Evolutionary conservation across 495 filamentous ascomycete genomes (phyloP).

Genomic region (Cudoniella acicularis): DNA sequence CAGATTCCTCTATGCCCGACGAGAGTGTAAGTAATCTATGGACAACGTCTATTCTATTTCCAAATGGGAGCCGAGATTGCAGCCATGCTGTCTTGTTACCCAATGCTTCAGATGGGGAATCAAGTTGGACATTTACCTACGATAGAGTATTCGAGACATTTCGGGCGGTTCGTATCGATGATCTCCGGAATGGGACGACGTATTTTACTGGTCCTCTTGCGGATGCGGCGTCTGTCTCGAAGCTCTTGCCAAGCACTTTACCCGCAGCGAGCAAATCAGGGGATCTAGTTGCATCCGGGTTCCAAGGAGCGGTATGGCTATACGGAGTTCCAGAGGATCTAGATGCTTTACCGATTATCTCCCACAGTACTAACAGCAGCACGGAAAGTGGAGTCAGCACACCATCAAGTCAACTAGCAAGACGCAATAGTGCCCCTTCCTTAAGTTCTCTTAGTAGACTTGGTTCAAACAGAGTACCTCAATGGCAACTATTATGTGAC

Average conservation of each 20-base stretch:
- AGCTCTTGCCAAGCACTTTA: conserved; percentile 59
- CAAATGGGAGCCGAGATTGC: conserved; percentile 69
- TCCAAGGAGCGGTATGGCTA: conserved; percentile 69
- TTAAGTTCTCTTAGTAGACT: conserved; percentile 12
- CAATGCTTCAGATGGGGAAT: conserved; percentile 64
- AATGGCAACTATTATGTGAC: conserved; percentile 68
- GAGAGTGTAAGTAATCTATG: conserved; percentile 74
- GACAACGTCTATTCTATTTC: conserved; percentile 87
- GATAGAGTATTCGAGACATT: conserved; percentile 74
- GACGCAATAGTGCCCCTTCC: conserved; percentile 25
- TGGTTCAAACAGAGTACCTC: conserved; percentile 41
- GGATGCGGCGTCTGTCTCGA: conserved; percentile 36
- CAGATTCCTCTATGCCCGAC: conserved; percentile 50
- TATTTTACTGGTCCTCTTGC: conserved; percentile 75
- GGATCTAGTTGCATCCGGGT: conserved; percentile 73
- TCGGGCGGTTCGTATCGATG: conserved; percentile 69
- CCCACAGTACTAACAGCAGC: conserved; percentile 15
- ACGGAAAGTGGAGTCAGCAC: conserved; percentile 28
- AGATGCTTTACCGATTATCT: conserved; percentile 41
- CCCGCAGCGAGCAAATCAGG: conserved; percentile 65
- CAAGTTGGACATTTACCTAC: conserved; percentile 75
- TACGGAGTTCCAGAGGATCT: conserved; percentile 77
- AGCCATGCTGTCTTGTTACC: conserved; percentile 74
- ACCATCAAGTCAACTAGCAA: conserved; percentile 23
- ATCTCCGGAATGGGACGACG: conserved; percentile 69